Evolutionary conservation across 345 rosid genomes (phyloP), one percentile per base, ranked within the genome.

Genomic region (Iberis pinnata): DNA sequence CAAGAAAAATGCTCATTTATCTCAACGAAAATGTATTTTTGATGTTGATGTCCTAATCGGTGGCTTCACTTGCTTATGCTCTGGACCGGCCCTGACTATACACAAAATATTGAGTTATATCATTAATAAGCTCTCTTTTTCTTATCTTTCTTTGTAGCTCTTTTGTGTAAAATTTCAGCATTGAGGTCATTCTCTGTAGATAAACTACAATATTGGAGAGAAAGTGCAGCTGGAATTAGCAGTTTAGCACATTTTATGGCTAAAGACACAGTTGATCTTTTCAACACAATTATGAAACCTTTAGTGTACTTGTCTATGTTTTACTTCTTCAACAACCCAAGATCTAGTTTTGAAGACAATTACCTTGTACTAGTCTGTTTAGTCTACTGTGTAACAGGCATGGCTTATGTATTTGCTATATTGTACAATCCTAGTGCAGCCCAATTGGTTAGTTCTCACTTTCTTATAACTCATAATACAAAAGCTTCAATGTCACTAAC

Each of bases 291-390:
- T 24, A 36, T 88, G 65, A 88, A 88, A 70, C 97, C 95, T 18
- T 63, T 88, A 50, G 84, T 85, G 35, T 88, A 82, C 69, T 69
- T 88, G 54, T 88, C 89, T 41, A 85, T 83, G 89, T 82, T 85
- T 75, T 85, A 79, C 68, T 88, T 85, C 89, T 88, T 85, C 86
- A 83, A 80, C 78, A 85, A 76, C 53, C 97, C 95, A 0, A 81
- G 95, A 71, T 88, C 97, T 15, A 60, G 75, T 52, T 88, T 88
- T 27, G 51, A 49, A 31, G 95, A 88, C 72, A 84, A 88, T 60
- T 85, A 85, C 54, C 11, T 71, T 7, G 75, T 88, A 19, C 67
- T 81, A 62, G 44, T 83, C 36, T 82, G 87, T 76, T 82, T 88
- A 8, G 97, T 85, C 35, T 88, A 88, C 73, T 85, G 89, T 15